phyloP scores from a whole-genome alignment of 2,329 filamentous ascomycete species.

The Diaporthe capsici region DNA sequence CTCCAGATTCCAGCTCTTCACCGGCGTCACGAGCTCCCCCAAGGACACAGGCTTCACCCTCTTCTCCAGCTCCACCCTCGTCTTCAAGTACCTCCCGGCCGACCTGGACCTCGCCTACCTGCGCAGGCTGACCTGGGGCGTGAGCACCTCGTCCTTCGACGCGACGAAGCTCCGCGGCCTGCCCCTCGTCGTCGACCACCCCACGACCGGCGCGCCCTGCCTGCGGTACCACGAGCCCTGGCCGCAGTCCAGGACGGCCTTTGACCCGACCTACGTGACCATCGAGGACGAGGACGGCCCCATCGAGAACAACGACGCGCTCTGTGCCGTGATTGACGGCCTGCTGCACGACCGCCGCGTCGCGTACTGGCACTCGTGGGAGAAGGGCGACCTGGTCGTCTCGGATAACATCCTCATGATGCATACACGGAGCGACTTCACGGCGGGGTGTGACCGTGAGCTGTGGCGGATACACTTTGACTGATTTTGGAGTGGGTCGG shows the following conservation, averaged over 20 bases:
- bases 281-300: slow-evolving; percentile 52
- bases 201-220: slow-evolving; percentile 60
- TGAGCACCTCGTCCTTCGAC: slow-evolving; percentile 63
- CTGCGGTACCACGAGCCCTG: slow-evolving; percentile 69
- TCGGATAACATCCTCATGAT: slow-evolving; percentile 66
- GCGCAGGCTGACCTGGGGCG: slow-evolving; percentile 61
- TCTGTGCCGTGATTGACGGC: slow-evolving; percentile 57
- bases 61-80: slow-evolving; percentile 64
- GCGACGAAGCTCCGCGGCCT: slow-evolving; percentile 58
- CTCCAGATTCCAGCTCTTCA: slow-evolving; percentile 66
- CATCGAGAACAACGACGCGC: slow-evolving; percentile 17
- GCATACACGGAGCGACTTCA: slow-evolving; percentile 64
- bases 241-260: slow-evolving; percentile 65
- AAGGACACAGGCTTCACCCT: slow-evolving; percentile 67
- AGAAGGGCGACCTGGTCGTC: slow-evolving; percentile 67
- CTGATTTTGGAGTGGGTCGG: slow-evolving; percentile 42
- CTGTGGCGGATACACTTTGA: slow-evolving; percentile 67
- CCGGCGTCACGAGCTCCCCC: slow-evolving; percentile 61
- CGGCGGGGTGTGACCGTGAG: slow-evolving; percentile 59
- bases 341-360: slow-evolving; percentile 65
- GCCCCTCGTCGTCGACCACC: slow-evolving; percentile 61
- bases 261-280: slow-evolving; percentile 59
- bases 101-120: slow-evolving; percentile 54
- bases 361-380: slow-evolving; percentile 65
- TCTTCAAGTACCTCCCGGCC: slow-evolving; percentile 62